phyloP scores from a whole-genome alignment of 805 yeast genomes.

The Metschnikowia colocasiae region DNA sequence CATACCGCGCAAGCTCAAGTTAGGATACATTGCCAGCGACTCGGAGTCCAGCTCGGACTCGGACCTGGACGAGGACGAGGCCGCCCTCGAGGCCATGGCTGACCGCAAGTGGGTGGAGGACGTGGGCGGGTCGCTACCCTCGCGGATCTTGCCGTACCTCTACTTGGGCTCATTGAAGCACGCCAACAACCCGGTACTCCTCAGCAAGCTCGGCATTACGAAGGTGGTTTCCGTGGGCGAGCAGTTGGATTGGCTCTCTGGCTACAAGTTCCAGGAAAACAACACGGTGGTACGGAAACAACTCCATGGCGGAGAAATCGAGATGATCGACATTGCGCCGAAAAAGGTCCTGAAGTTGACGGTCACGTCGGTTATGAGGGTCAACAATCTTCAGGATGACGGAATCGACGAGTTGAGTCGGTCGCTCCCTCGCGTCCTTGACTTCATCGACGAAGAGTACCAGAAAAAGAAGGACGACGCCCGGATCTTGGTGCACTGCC shows the following conservation, averaged over 20 bases:
- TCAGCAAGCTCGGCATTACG: slow-evolving; percentile 62
- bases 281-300: slow-evolving; percentile 24
- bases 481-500: slow-evolving; percentile 73
- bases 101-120: slow-evolving; percentile 35
- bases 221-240: slow-evolving; percentile 88
- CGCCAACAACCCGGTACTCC: slow-evolving; percentile 66
- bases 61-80: slow-evolving; percentile 12
- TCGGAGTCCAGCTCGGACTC: slow-evolving; percentile 21
- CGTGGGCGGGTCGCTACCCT: slow-evolving; percentile 72
- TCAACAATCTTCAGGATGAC: slow-evolving; percentile 81
- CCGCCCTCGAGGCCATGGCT: slow-evolving; percentile 1
- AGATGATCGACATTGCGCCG: slow-evolving; percentile 27
- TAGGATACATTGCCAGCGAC: slow-evolving; percentile 30
- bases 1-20: slow-evolving; percentile 14
- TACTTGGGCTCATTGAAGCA: slow-evolving; percentile 82
- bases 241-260: slow-evolving; percentile 56
- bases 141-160: slow-evolving; percentile 75
- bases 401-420: slow-evolving; percentile 75
- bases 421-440: slow-evolving; percentile 59
- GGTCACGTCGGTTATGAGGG: slow-evolving; percentile 52
- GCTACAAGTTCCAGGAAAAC: slow-evolving; percentile 25
- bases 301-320: slow-evolving; percentile 30
- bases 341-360: slow-evolving; percentile 14
- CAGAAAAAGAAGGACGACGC: slow-evolving; percentile 9
- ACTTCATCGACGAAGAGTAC: slow-evolving; percentile 51